Conservation (phyloP, 352 stramenopile genomes). For the Thraustochytrium striatum region DNA sequence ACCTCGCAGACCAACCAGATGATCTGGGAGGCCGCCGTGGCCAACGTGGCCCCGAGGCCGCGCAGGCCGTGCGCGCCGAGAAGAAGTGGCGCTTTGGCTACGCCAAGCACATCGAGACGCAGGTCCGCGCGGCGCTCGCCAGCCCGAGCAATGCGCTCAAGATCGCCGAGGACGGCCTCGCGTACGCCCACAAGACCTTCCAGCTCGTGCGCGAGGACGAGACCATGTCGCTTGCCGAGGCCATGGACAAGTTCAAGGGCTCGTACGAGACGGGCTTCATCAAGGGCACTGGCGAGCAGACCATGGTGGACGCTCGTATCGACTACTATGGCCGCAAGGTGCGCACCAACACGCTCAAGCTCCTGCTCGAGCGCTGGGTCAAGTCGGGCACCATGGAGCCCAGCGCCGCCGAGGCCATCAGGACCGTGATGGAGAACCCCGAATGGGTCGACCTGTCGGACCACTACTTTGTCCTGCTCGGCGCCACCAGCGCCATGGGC, state of each 20-base stretch:
- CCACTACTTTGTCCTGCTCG: conserved; percentile 75
- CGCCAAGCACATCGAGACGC: conserved; percentile 66
- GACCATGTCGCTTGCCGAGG: conserved; percentile 64
- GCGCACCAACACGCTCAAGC: conserved; percentile 61
- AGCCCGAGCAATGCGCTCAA: conserved; percentile 65
- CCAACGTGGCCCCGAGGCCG: conserved; percentile 58
- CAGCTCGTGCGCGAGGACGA: conserved; percentile 67
- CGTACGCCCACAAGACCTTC: conserved; percentile 69
- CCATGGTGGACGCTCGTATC: conserved; percentile 57
- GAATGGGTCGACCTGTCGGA: conserved; percentile 65
- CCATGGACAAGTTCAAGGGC: conserved; percentile 62
- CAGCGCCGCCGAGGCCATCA: conserved; percentile 68
- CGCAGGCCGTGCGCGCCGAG: conserved; percentile 57
- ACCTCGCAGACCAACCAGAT: conserved; percentile 67
- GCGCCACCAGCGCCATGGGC: conserved; percentile 74
- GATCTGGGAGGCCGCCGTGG: conserved; percentile 63
- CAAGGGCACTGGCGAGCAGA: conserved; percentile 57
- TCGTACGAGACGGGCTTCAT: conserved; percentile 63
- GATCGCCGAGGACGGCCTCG: conserved; percentile 68
- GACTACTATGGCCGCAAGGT: conserved; percentile 71
- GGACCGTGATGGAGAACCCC: conserved; percentile 65
- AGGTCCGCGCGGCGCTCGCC: conserved; percentile 65
- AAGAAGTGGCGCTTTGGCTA: conserved; percentile 74
- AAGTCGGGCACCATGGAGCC: conserved; percentile 74
- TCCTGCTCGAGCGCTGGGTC: conserved; percentile 71